phyloP scores from a whole-genome alignment of 345 rosid genomes.

The Aurinia saxatilis region DNA sequence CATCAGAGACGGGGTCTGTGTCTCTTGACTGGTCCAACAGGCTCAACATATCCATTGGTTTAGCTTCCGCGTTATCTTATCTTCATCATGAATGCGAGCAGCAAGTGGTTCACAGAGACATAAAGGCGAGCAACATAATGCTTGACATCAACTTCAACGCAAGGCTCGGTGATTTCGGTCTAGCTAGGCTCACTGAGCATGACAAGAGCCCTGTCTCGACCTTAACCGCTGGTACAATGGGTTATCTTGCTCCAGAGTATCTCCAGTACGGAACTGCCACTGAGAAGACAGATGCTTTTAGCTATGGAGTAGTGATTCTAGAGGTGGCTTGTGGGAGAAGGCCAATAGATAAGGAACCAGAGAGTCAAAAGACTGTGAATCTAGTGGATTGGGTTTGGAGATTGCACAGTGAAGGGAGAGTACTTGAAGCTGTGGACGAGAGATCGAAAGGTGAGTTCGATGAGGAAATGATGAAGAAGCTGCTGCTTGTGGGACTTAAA shows the following conservation, averaged over 20 bases:
- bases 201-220: slow-evolving; percentile 92
- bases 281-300: slow-evolving; percentile 79
- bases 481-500: slow-evolving; percentile 69
- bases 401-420: slow-evolving; percentile 57
- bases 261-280: slow-evolving; percentile 90
- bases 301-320: slow-evolving; percentile 83
- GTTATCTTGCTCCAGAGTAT: slow-evolving; percentile 96
- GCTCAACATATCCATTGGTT: slow-evolving; percentile 63
- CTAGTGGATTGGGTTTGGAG: slow-evolving; percentile 96
- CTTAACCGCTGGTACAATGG: slow-evolving; percentile 95
- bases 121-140: slow-evolving; percentile 85
- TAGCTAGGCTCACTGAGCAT: slow-evolving; percentile 91
- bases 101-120: slow-evolving; percentile 90
- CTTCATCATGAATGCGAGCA: slow-evolving; percentile 95
- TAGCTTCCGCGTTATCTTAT: slow-evolving; percentile 72
- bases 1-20: slow-evolving; percentile 32
- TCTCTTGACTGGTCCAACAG: slow-evolving; percentile 61
- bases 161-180: slow-evolving; percentile 86
- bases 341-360: slow-evolving; percentile 73
- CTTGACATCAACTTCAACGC: slow-evolving; percentile 78
- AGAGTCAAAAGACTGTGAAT: slow-evolving; percentile 63
- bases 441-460: slow-evolving; percentile 55
- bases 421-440: slow-evolving; percentile 67
- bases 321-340: slow-evolving; percentile 91
- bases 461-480: slow-evolving; percentile 73